phyloP scores from a whole-genome alignment of 495 filamentous ascomycete species.

The Aspergillus funiculosus region DNA sequence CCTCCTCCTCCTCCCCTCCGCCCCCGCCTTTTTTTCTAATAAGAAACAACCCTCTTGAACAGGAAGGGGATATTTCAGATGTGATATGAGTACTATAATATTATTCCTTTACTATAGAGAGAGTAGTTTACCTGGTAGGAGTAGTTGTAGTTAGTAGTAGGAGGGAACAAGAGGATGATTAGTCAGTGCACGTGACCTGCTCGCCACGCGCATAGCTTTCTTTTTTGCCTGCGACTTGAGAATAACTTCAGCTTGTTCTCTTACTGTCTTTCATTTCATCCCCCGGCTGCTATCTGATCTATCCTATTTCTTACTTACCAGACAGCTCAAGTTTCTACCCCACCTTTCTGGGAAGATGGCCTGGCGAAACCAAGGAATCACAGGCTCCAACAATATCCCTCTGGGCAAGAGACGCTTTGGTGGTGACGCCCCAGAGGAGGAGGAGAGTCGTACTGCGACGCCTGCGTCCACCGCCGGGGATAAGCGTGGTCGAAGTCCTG shows the following conservation, averaged over 20 bases:
- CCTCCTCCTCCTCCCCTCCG: too few relatives aligned
- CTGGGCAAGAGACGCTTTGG: constrained; percentile 84
- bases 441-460: constrained; percentile 52
- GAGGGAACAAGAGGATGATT: too few relatives aligned
- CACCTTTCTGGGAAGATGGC: constrained; percentile 51
- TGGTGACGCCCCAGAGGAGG: constrained; percentile 57
- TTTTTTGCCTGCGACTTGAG: background rate
- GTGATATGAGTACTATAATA: background rate
- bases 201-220: too few relatives aligned
- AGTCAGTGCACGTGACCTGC: too few relatives aligned
- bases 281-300: too few relatives aligned
- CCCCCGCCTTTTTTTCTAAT: too few relatives aligned
- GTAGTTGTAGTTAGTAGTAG: too few relatives aligned
- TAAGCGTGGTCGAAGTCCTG: constrained; percentile 75
- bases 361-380: constrained; percentile 93
- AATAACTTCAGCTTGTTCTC: background rate
- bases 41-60: too few relatives aligned
- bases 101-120: background rate
- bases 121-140: too few relatives aligned
- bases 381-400: constrained; percentile 97
- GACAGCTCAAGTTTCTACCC: background rate
- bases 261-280: too few relatives aligned
- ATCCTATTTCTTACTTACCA: constrained; percentile 6
- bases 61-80: background rate
- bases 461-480: constrained; percentile 45